Base-by-base conservation (phyloP, 768 basidiomycete species). In the Tylopilus sp. region DNA sequence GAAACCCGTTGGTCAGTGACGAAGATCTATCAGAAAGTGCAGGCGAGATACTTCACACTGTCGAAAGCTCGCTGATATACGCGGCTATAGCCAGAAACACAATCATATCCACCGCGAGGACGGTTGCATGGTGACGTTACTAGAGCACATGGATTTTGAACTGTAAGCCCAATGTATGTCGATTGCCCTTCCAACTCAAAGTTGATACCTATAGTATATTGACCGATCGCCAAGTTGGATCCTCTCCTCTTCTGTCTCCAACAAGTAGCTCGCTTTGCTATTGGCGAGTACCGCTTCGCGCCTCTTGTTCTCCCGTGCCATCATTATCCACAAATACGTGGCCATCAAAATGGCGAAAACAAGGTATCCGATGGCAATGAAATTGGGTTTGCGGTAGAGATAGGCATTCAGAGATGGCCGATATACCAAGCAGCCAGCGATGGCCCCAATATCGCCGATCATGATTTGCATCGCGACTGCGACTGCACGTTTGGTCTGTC, bases 391-490 rank as follows among this genome's bases (percentile, higher is more conserved):
- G 33, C 80, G 75, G 68, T 74, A 84, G 47, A 69, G 31, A 9
- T 31, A 13, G 12, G 31, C 11, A 13, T 70, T 63, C 23, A 82
- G 72, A 46, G 67, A 72, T 3, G 81, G 81, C 21, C 80, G 65
- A 60, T 82, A 83, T 47, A 83, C 70, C 48, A 82, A 67, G 44
- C 79, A 74, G 69, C 74, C 82, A 41, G 76, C 74, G 38, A 83
- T 78, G 17, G 82, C 81, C 3, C 81, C 83, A 31, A 80, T 68
- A 54, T 85, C 79, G 12, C 81, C 81, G 11, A 85, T 75, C 9
- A 78, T 79, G 43, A 86, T 83, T 59, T 85, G 84, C 74, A 81
- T 76, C 1, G 80, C 83, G 4, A 82, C 74, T 1, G 79, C 79
- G 2, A 82, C 73, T 0, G 83, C 82, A 12, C 83, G 76, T 61